These are phyloP conservation scores for Rhynchospora pubera DNA, from an alignment of 176 grass and related monocot species.

Conservation along the genomic window DNA sequence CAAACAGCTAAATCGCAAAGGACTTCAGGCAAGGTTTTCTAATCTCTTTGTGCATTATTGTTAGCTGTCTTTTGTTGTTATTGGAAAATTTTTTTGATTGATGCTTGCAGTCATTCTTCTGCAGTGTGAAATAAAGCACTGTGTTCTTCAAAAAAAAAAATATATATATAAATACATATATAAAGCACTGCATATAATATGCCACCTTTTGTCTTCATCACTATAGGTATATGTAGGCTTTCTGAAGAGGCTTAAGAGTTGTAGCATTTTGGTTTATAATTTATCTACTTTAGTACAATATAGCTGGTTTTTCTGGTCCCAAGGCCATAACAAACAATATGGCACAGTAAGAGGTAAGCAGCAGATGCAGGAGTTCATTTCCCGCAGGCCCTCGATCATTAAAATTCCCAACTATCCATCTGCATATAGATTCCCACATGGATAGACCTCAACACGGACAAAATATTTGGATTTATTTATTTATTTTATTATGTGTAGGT, in stretches of 20 bases:
- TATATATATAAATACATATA: neutral
- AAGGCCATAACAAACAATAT: neutral
- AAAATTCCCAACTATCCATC: no score
- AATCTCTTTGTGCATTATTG: neutral
- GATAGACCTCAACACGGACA: no score
- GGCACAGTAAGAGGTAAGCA: neutral
- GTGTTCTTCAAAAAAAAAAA: no score
- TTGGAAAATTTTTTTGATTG: neutral
- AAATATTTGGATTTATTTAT: no score
- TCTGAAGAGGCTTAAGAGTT: neutral
- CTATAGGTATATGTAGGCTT: neutral
- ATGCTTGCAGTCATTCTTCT: neutral
- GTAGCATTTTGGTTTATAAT: neutral
- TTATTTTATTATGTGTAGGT: neutral
- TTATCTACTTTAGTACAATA: neutral
- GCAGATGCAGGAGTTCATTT: no score
- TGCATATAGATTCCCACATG: no score
- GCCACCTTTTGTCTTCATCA: neutral
- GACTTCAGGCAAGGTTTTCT: slow-evolving; percentile 66
- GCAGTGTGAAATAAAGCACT: neutral
- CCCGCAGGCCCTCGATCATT: no score
- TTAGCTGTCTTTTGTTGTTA: neutral
- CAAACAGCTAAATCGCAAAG: slow-evolving; percentile 92
- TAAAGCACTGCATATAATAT: neutral
- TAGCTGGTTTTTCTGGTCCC: neutral